Evolutionary conservation across 768 basidiomycete genomes (phyloP).

Genomic region (Dendrothele bispora): DNA sequence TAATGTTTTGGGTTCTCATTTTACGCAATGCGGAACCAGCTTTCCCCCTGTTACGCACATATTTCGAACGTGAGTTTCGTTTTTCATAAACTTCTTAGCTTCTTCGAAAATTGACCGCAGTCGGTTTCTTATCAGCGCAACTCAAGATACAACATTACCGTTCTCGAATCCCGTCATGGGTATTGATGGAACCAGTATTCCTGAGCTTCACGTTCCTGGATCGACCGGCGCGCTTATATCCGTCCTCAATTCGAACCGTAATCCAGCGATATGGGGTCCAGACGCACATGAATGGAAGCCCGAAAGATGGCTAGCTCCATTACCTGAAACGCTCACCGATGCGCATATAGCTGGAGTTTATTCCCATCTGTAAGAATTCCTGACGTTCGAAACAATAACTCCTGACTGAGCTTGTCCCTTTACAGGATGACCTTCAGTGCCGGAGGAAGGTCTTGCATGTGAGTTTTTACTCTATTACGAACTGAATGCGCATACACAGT

Average conservation of each 20-base stretch:
- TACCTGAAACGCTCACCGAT: constrained; percentile 30
- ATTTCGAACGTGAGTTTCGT: constrained; percentile 22
- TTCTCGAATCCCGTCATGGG: constrained; percentile 31
- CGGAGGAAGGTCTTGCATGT: constrained; percentile 42
- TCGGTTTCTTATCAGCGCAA: constrained; percentile 19
- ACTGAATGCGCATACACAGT: neutral
- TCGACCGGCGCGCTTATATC: constrained; percentile 24
- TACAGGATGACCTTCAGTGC: constrained; percentile 45
- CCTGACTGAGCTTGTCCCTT: neutral
- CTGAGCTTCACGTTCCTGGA: constrained; percentile 25
- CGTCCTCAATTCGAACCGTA: constrained; percentile 26
- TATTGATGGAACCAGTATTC: constrained; percentile 23
- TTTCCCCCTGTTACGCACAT: constrained; percentile 24
- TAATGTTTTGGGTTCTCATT: neutral
- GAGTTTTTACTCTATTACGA: neutral
- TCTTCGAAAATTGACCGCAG: neutral
- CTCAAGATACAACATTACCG: constrained; percentile 32
- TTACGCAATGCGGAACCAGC: constrained; percentile 11
- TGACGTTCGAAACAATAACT: neutral
- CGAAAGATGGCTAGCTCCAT: constrained; percentile 39
- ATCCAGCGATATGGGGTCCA: constrained; percentile 37
- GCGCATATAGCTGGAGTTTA: constrained; percentile 36
- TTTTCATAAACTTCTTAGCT: neutral
- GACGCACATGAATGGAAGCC: constrained; percentile 47
- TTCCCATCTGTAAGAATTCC: constrained; percentile 29